Evolutionary conservation across 805 yeast species (phyloP), one percentile per base, ranked within the genome.

Genomic region (Sugiyamaella americana): DNA sequence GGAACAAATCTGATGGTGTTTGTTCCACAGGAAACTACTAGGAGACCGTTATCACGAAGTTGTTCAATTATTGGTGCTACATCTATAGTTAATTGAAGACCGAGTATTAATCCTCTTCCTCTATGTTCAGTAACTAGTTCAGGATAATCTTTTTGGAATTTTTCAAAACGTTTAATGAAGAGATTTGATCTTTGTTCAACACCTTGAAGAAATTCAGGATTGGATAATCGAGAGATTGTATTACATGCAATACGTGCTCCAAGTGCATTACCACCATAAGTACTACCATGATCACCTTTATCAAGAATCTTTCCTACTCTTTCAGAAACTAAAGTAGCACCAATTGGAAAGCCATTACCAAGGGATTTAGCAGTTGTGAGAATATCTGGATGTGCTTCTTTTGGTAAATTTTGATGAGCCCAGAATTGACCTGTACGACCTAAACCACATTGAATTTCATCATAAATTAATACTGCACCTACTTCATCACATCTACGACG

Each of bases 211-310:
- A 93, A 82, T 17, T 70, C 74, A 3, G 71, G 65, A 41, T 82
- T 67, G 11, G 87, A 73, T 38, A 93, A 74, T 56, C 78, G 75
- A 45, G 75, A 80, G 20, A 93, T 67, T 11, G 93, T 95, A 59
- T 84, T 81, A 37, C 74, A 69, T 3, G 88, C 96, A 42, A 93
- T 77, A 52, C 89, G 78, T 30, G 91, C 74, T 3, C 88, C 98
- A 52, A 93, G 70, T 46, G 98, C 98, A 65, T 93, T 93, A 47
- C 98, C 98, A 53, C 98, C 98, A 62, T 84, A 91, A 0, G 98
- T 91, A 2, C 98, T 91, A 47, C 98, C 98, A 63, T 91, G 98
- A 62, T 93, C 98, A 48, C 98, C 98, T 19, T 87, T 91, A 48
- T 79, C 73, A 55, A 93, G 69, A 1, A 72, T 77, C 8, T 71